Base-by-base conservation (phyloP, 225 moss, liverwort and hornwort genomes). In the Marchantia polymorpha region DNA sequence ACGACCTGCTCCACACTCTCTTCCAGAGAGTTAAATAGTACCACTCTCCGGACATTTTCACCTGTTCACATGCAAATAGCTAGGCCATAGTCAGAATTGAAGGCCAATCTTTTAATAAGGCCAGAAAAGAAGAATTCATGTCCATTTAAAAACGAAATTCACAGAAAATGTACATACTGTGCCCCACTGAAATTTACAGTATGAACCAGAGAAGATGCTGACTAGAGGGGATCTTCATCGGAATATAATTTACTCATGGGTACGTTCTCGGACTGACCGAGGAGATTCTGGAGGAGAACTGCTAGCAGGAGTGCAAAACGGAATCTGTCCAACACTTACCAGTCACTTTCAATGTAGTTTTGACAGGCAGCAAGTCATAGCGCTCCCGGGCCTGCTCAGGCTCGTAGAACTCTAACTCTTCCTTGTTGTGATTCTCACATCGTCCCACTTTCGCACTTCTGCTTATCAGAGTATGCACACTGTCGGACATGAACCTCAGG, bases 11-110 rank as follows among this genome's bases (percentile, higher is more conserved):
- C 89, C 66, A 92, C 86, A 69, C 63, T 80, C 82, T 90, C 89
- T 88, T 87, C 91, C 82, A 94, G 82, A 77, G 99, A 90, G 81
- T 99, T 99, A 75, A 87, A 94, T 30, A 94, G 86, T 72, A 91
- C 99, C 81, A 95, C 99, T 65, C 93, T 92, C 52, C 90, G 92
- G 52, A 88, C 93, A 64, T 90, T 72, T 29, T 88, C 78, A 73
- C 85, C 87, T 88, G 83, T 52, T 71, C 53, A 83, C 71, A 30
- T n/a, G 64, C 69, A 64, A 63, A 73, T 17, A 51, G 22, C 15
- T 27, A 73, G 0, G 52, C 29, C 27, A 25, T 13, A 0, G 26
- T 12, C 10, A 54, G 17, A 14, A 11, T 4, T 39, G 39, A 39
- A 39, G 39, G 39, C 39, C 56, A 58, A 58, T 2, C 39, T 39